These are phyloP conservation scores for Wickerhamiella infanticola DNA, from an alignment of 1,139 yeast species.

Conservation along the genomic window DNA sequence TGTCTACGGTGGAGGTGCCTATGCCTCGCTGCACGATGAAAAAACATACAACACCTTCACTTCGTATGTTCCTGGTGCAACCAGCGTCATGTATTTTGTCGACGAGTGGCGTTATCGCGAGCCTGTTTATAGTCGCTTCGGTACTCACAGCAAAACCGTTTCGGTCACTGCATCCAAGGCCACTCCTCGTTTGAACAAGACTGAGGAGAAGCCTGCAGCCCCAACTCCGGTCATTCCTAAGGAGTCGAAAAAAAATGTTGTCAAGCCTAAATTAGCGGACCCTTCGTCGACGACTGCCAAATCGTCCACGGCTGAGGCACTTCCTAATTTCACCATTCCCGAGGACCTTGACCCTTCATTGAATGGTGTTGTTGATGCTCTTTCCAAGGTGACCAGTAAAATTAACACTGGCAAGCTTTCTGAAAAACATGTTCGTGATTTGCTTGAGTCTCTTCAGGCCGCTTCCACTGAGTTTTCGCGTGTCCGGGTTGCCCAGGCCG, in stretches of 20 bases:
- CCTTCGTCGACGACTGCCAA: neutral
- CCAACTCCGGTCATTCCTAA: neutral
- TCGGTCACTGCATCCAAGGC: neutral
- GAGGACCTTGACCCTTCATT: slow-evolving; percentile 31
- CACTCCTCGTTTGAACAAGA: neutral
- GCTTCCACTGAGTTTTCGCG: slow-evolving; percentile 18
- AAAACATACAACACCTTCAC: slow-evolving; percentile 31
- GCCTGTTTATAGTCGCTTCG: neutral
- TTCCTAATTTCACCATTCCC: slow-evolving; percentile 2
- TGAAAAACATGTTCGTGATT: slow-evolving; percentile 19
- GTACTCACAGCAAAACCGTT: neutral
- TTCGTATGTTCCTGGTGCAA: slow-evolving; percentile 48
- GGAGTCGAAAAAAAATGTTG: neutral
- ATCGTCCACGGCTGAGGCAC: neutral
- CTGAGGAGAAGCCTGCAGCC: neutral
- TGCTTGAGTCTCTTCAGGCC: slow-evolving; percentile 11
- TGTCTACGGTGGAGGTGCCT: slow-evolving; percentile 26
- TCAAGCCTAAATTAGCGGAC: neutral
- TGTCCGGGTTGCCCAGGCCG: slow-evolving; percentile 14
- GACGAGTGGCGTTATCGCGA: slow-evolving; percentile 29
- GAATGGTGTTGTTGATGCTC: slow-evolving; percentile 32
- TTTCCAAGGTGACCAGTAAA: slow-evolving; percentile 38
- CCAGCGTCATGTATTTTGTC: slow-evolving; percentile 32
- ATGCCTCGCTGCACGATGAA: slow-evolving; percentile 25
- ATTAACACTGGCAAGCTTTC: slow-evolving; percentile 30